A percentile compares a stretch with the other conserved stretches of the same genome.
Conservation (phyloP, 108 stramenopile species). For the Cyclotella atomus region DNA sequence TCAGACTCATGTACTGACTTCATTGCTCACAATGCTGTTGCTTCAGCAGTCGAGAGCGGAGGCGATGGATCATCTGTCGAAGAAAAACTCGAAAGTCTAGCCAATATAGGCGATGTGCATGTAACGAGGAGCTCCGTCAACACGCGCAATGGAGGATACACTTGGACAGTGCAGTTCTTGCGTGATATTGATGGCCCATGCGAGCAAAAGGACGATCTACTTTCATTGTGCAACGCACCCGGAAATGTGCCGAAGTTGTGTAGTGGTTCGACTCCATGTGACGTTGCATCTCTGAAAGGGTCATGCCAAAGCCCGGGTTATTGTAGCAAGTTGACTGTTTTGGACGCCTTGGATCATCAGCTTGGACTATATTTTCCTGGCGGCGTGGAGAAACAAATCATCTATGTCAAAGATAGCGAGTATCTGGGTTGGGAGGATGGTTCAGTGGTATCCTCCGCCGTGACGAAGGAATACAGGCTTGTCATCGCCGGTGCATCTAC, state of each 20-base stretch:
- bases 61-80: slow-evolving; percentile 83
- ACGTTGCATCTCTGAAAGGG: slow-evolving; percentile 37
- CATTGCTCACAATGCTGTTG: slow-evolving; percentile 80
- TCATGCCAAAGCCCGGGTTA: slow-evolving; percentile 46
- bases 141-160: slow-evolving; percentile 79
- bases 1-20: slow-evolving; percentile 54
- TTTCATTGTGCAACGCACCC: slow-evolving; percentile 70
- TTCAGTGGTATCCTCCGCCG: slow-evolving; percentile 22
- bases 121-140: slow-evolving; percentile 74
- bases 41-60: slow-evolving; percentile 61
- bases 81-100: slow-evolving; percentile 77
- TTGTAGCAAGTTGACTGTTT: slow-evolving; percentile 52
- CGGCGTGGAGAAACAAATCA: slow-evolving; percentile 47
- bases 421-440: slow-evolving; percentile 63
- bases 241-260: slow-evolving; percentile 81
- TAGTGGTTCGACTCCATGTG: slow-evolving; percentile 36
- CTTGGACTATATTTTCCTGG: slow-evolving; percentile 48
- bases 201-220: slow-evolving; percentile 61
- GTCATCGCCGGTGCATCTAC: slow-evolving; percentile 33
- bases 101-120: slow-evolving; percentile 80
- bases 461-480: slow-evolving; percentile 38
- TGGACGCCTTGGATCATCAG: slow-evolving; percentile 45
- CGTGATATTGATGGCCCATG: slow-evolving; percentile 72
- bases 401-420: slow-evolving; percentile 55
- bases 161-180: slow-evolving; percentile 81